These are phyloP conservation scores for Ustilago tritici DNA, from an alignment of 1,284 basidiomycete species.

Conservation along the genomic window DNA sequence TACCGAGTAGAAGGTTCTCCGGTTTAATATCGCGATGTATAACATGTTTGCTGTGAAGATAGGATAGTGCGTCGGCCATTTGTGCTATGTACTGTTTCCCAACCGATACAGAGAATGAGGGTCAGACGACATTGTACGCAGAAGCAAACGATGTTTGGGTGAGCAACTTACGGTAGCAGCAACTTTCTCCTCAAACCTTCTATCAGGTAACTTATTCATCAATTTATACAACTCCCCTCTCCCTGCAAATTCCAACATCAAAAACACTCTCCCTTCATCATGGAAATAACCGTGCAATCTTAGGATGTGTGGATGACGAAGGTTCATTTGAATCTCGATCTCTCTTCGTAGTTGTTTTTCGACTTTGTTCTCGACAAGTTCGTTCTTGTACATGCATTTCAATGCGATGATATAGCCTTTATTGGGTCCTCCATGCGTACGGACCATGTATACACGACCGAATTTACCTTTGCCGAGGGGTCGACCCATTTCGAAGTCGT, in stretches of 20 bases:
- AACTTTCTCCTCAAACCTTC: slow-evolving; percentile 87
- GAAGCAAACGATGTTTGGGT: not conserved
- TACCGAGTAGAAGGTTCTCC: slow-evolving; percentile 92
- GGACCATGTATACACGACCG: slow-evolving; percentile 97
- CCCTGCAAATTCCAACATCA: slow-evolving; percentile 96
- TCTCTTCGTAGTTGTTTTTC: slow-evolving; percentile 90
- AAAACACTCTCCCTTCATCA: slow-evolving; percentile 96
- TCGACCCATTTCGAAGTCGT: slow-evolving; percentile 91
- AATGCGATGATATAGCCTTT: slow-evolving; percentile 88
- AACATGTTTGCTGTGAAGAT: slow-evolving; percentile 94
- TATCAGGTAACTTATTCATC: slow-evolving; percentile 78
- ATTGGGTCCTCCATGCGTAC: slow-evolving; percentile 76
- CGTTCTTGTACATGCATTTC: slow-evolving; percentile 97
- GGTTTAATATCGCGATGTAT: slow-evolving; percentile 99
- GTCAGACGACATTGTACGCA: not conserved
- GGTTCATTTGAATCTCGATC: slow-evolving; percentile 98
- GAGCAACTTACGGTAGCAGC: slow-evolving; percentile 74
- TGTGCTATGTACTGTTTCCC: slow-evolving; percentile 85
- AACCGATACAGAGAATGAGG: not conserved
- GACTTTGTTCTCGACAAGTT: slow-evolving; percentile 82
- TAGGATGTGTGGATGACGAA: slow-evolving; percentile 93
- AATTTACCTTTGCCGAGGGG: slow-evolving; percentile 99
- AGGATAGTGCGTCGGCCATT: slow-evolving; percentile 95
- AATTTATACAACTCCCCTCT: slow-evolving; percentile 97
- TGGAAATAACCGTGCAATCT: slow-evolving; percentile 97